phyloP scores from a whole-genome alignment of 768 basidiomycete species.

The Boletus eberwhitei region DNA sequence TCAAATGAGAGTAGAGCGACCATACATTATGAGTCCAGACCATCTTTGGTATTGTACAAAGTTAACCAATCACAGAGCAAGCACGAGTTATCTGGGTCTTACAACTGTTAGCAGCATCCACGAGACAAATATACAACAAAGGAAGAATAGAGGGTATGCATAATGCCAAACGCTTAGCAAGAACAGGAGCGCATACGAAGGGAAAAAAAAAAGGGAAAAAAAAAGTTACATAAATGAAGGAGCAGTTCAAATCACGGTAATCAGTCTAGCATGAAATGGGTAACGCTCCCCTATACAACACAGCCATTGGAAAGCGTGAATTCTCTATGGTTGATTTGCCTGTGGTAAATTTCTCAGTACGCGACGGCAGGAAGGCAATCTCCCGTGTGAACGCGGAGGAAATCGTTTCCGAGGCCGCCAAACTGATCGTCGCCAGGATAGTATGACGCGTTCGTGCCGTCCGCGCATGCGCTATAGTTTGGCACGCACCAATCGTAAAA shows the following conservation, averaged over 20 bases:
- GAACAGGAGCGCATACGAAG: background rate
- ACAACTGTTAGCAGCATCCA: constrained; percentile 2
- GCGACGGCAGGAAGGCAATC: constrained; percentile 18
- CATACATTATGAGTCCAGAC: background rate
- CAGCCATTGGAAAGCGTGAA: background rate
- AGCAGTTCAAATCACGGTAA: background rate
- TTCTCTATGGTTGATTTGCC: constrained; percentile 1
- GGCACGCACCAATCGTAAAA: constrained; percentile 28
- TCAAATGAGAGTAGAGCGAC: no score
- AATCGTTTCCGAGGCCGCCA: constrained; percentile 11
- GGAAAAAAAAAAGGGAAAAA: no score
- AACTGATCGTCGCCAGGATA: constrained; percentile 9
- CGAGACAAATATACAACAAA: background rate
- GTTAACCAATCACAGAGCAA: background rate
- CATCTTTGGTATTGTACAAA: background rate
- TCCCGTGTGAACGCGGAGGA: constrained; percentile 14
- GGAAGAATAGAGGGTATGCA: background rate
- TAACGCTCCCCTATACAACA: background rate
- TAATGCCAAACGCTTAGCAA: background rate
- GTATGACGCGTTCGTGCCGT: constrained; percentile 3
- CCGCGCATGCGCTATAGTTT: constrained; percentile 12
- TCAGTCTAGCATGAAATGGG: constrained; percentile 2
- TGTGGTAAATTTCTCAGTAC: constrained; percentile 10
- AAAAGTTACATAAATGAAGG: background rate
- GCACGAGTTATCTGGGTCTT: background rate